These are phyloP conservation scores for Globisporangium middletonii DNA, from an alignment of 352 stramenopile genomes.

Conservation along the genomic window DNA sequence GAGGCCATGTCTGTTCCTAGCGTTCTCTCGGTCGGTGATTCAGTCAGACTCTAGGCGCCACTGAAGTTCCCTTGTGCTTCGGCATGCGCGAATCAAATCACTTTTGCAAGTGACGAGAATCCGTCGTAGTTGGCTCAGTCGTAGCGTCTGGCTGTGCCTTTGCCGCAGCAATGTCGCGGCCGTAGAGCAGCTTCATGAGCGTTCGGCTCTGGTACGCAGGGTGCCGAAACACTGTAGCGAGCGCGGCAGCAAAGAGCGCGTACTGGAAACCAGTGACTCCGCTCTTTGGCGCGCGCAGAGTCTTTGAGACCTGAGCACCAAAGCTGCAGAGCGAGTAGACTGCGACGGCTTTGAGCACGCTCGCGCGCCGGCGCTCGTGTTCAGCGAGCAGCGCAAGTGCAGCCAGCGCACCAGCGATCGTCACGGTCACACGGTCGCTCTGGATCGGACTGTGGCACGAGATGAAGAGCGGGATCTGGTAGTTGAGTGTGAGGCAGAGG, in stretches of 20 bases:
- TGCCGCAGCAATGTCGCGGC: constrained; percentile 18
- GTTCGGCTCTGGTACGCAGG: constrained; percentile 34
- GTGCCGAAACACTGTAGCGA: constrained; percentile 42
- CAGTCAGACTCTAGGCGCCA: too few relatives aligned
- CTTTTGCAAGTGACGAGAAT: neutral
- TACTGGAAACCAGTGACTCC: constrained; percentile 29
- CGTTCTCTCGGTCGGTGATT: too few relatives aligned
- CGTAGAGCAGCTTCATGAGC: constrained; percentile 54
- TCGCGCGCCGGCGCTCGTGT: constrained; percentile 41
- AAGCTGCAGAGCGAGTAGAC: constrained; percentile 42
- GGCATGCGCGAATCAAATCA: neutral
- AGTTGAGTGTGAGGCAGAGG: constrained; percentile 50
- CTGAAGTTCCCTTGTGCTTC: too few relatives aligned
- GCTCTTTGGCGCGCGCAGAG: constrained; percentile 14
- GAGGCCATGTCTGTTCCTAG: too few relatives aligned
- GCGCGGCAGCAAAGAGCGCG: constrained; percentile 27
- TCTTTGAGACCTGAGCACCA: constrained; percentile 20
- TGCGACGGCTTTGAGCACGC: constrained; percentile 49
- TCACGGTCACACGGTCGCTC: constrained; percentile 24
- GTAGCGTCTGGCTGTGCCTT: neutral
- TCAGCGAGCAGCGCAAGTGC: constrained; percentile 43
- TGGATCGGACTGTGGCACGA: constrained; percentile 42
- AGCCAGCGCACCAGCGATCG: constrained; percentile 31
- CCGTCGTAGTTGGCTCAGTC: neutral
- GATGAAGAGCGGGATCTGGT: constrained; percentile 44